Evolutionary conservation across 2,329 filamentous ascomycete genomes (phyloP), one percentile per base, ranked within the genome.

Genomic region (Neonectria faginata): DNA sequence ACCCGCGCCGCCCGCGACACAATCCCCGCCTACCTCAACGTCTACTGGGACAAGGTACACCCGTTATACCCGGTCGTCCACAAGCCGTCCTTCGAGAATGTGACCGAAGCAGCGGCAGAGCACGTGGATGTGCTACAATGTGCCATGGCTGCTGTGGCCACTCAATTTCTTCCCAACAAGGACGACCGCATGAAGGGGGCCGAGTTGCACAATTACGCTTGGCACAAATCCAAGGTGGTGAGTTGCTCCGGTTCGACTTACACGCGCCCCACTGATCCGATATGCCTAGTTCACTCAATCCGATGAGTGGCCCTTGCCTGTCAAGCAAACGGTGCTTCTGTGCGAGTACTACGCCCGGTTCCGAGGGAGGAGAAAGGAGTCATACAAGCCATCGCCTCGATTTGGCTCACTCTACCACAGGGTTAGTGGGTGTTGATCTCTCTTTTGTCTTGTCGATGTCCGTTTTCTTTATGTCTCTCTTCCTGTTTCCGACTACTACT

Each of bases 61-160:
- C 77, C 78, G 22, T 67, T 79, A 60, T 83, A 82, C 67, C 85
- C 85, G n/a, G 73, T 87, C 27, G 78, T 87, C 27, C 85, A 88
- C 74, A 80, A 79, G 62, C 73, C 77, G 22, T 81, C 80, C 14
- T 81, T 84, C 44, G 81, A 84, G 60, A 77, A 75, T 27, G 75
- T 75, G 18, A 65, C 71, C 6, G 69, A 68, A 11, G 67, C 58
- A 27, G 62, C 65, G 8, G 74, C 76, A 5, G 81, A 83, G 57
- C 74, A 78, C 29, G 39, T 75, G 7, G 81, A 85, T 57, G 75
- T 84, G 45, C 76, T 88, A 50, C 80, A 77, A 14, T 86, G 81
- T 65, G 84, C 85, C 64, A 87, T 88, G 85, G 86, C 85, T 22
- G 85, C 86, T n/a, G 74, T 88, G 31, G 86, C 83, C 50, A 83